phyloP scores from a whole-genome alignment of 768 basidiomycete genomes.

The Cubamyces sp. region DNA sequence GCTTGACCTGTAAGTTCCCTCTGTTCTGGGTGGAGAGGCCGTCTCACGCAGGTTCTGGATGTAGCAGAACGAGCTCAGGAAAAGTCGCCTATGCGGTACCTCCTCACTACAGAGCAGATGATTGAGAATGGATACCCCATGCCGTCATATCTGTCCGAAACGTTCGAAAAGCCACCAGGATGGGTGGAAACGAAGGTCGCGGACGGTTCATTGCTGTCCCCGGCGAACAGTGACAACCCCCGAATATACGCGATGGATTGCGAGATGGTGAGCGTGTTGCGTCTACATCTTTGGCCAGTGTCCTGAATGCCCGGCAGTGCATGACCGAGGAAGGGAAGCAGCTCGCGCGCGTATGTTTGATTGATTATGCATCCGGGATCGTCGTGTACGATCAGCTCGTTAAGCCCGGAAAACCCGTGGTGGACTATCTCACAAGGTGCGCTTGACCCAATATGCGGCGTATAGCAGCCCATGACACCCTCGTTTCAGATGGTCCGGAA shows the following conservation, averaged over 20 bases:
- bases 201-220: conserved; percentile 40
- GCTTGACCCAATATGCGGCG: conserved; percentile 9
- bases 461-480: not conserved
- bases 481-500: conserved; percentile 81
- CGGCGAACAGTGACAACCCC: conserved; percentile 41
- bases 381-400: conserved; percentile 90
- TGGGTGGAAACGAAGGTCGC: conserved; percentile 73
- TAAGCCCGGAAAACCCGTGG: conserved; percentile 81
- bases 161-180: conserved; percentile 63
- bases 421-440: conserved; percentile 92
- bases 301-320: conserved; percentile 54
- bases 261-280: conserved; percentile 80
- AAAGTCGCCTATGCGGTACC: conserved; percentile 68
- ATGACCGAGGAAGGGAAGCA: conserved; percentile 89
- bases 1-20: conserved; percentile 41
- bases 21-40: too few relatives aligned
- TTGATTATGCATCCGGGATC: conserved; percentile 73
- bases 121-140: conserved; percentile 92
- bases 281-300: not conserved
- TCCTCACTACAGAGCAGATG: conserved; percentile 85
- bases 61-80: conserved; percentile 64
- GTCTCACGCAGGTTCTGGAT: not conserved
- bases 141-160: conserved; percentile 81
- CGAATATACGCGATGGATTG: conserved; percentile 89
- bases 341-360: conserved; percentile 81